These are phyloP conservation scores for Hippophae rhamnoides DNA, from an alignment of 306 rosid species.

Conservation along the genomic window DNA sequence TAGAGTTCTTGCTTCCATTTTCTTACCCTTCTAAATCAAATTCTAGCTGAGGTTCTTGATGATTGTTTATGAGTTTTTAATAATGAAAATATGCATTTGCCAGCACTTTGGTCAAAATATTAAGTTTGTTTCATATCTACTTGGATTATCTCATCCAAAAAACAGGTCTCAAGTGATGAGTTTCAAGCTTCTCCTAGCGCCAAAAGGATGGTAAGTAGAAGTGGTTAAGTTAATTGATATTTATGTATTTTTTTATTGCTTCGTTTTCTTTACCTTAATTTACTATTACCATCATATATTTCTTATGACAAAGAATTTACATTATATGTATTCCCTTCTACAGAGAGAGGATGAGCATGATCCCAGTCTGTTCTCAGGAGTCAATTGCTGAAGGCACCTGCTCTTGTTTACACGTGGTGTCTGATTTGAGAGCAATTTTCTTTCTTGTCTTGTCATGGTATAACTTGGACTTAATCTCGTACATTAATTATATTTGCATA, in stretches of 20 bases:
- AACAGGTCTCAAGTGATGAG: conserved; percentile 36
- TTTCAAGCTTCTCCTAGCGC: neutral
- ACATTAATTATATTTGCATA: neutral
- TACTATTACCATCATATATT: no score
- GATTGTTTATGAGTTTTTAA: neutral
- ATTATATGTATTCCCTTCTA: conserved; percentile 8
- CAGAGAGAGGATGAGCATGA: conserved; percentile 59
- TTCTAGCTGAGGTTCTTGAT: neutral
- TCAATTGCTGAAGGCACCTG: conserved; percentile 26
- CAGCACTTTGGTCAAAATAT: neutral
- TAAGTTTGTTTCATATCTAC: conserved; percentile 6
- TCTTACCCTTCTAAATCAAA: no score
- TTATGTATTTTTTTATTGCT: neutral
- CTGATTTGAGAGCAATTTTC: conserved; percentile 27
- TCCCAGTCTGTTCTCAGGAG: conserved; percentile 28
- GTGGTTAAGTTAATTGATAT: no score
- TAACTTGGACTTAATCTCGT: neutral
- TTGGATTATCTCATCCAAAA: conserved; percentile 13
- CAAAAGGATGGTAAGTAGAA: conserved; percentile 50
- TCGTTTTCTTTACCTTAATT: neutral
- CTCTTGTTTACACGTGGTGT: conserved; percentile 22
- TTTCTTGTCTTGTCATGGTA: conserved; percentile 73
- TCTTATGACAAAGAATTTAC: neutral
- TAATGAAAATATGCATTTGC: neutral
- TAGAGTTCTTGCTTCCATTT: no score